Evolutionary conservation across 1,284 basidiomycete genomes (phyloP), one percentile per base, ranked within the genome.

Genomic region (Grifola frondosa): DNA sequence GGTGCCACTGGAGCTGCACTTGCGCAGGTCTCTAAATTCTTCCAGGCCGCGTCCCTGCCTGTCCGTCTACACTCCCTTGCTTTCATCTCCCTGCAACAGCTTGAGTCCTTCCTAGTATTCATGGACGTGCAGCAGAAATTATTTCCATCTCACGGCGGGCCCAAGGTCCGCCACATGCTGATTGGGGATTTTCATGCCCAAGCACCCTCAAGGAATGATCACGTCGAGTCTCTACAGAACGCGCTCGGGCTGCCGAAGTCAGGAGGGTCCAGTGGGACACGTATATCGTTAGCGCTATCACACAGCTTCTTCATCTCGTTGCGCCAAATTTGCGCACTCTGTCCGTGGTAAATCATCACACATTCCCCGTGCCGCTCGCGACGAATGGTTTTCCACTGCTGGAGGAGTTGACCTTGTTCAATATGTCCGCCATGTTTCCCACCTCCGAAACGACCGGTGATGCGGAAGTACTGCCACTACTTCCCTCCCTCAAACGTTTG

Each of bases 1-100:
- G 51, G 51, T 12, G 11, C 12, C 9, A 42, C 46, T n/a, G 51
- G 51, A 16, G 49, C 48, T 17, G 40, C 48, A 2, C 40, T 53
- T 30, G 45, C 51, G 8, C 38, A 34, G 8, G 42, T 46, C 3
- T 50, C 48, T 38, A 42, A 45, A 20, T 22, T 38, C 8, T 37
- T 42, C 29, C 48, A 46, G 6, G 24, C 28, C 4, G 24, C 39
- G 2, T 48, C 51, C 11, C 32, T 48, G 5, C 12, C 37, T 4
- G 35, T 44, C 4, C 51, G 51, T 35, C 35, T 53, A 20, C 16
- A 46, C 32, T 50, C 51, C 21, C 42, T 53, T n/a, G 15, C 21
- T 17, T 39, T 44, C 37, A 31, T 24, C 20, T n/a, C n/a, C n/a
- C n/a, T n/a, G n/a, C n/a, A n/a, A 17, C 20, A 45, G 11, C 36